A percentile compares a stretch with the other conserved stretches of the same genome.
Conservation (phyloP, 148 eudicot genomes). For the Amaranthus cruentus region DNA sequence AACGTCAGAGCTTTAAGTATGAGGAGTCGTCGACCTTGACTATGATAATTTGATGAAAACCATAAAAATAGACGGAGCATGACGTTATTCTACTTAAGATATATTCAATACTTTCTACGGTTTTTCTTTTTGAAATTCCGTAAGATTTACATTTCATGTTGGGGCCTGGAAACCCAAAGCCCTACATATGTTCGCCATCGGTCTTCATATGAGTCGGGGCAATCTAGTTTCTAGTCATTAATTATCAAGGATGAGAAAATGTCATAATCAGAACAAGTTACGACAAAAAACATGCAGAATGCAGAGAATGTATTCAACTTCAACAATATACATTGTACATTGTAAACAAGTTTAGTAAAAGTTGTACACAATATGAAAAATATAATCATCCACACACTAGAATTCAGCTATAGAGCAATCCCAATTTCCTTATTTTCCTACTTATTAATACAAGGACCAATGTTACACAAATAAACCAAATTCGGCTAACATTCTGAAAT, state of each 20-base stretch:
- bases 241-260: not conserved
- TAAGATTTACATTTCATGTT: too few relatives aligned
- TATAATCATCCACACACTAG: slow-evolving; percentile 25
- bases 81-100: too few relatives aligned
- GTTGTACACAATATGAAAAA: slow-evolving; percentile 13
- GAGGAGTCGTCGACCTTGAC: too few relatives aligned
- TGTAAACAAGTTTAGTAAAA: not conserved
- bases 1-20: too few relatives aligned
- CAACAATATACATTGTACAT: slow-evolving; percentile 26
- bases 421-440: slow-evolving; percentile 21
- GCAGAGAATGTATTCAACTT: slow-evolving; percentile 16
- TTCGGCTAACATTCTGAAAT: slow-evolving; percentile 11
- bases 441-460: slow-evolving; percentile 8
- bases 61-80: too few relatives aligned
- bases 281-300: slow-evolving; percentile 5
- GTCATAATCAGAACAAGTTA: not conserved
- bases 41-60: too few relatives aligned
- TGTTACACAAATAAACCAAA: slow-evolving; percentile 18
- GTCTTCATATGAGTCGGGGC: too few relatives aligned
- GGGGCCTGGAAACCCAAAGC: too few relatives aligned
- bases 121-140: too few relatives aligned
- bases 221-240: too few relatives aligned
- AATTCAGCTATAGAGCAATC: slow-evolving; percentile 20
- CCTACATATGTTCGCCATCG: too few relatives aligned
- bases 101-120: too few relatives aligned